Evolutionary conservation across 2,329 filamentous ascomycete genomes (phyloP).

Genomic region (Diaporthe batatas): DNA sequence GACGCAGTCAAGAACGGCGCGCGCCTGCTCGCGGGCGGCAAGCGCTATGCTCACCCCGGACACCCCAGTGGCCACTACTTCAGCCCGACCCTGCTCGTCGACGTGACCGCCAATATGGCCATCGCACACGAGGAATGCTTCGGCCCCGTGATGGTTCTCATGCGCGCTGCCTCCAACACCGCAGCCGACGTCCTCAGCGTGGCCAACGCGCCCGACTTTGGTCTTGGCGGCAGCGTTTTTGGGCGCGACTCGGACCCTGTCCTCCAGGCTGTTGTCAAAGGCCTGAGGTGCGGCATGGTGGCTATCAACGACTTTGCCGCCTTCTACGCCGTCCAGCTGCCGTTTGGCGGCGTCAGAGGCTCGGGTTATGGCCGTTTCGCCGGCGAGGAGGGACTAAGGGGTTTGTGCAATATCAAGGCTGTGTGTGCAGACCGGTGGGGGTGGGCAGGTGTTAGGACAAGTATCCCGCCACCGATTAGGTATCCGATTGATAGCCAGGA

Average conservation of each 20-base stretch:
- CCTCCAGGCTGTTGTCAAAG: slow-evolving; percentile 73
- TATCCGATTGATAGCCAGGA: slow-evolving; percentile 81
- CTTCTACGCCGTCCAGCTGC: slow-evolving; percentile 93
- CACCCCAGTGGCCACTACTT: slow-evolving; percentile 92
- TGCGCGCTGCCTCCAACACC: slow-evolving; percentile 76
- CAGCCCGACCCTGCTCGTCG: slow-evolving; percentile 87
- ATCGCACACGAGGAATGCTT: slow-evolving; percentile 95
- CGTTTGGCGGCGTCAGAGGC: slow-evolving; percentile 91
- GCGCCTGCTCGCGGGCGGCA: slow-evolving; percentile 83
- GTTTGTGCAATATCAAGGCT: slow-evolving; percentile 88
- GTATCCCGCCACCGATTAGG: slow-evolving; percentile 83
- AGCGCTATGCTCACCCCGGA: slow-evolving; percentile 76
- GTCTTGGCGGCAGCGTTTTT: slow-evolving; percentile 90
- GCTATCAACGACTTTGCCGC: slow-evolving; percentile 95
- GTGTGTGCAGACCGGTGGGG: slow-evolving; percentile 81
- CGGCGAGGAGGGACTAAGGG: slow-evolving; percentile 86
- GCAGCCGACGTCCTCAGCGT: slow-evolving; percentile 76
- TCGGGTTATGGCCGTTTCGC: slow-evolving; percentile 95
- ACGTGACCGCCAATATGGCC: slow-evolving; percentile 86
- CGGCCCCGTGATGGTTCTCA: slow-evolving; percentile 88
- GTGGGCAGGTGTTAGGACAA: slow-evolving; percentile 75
- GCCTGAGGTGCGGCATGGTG: slow-evolving; percentile 88
- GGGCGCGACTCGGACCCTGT: slow-evolving; percentile 73
- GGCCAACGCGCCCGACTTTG: slow-evolving; percentile 87
- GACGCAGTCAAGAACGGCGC: slow-evolving; percentile 86